phyloP scores from a whole-genome alignment of 208 protist genomes.

The Trypanosoma congolense region DNA sequence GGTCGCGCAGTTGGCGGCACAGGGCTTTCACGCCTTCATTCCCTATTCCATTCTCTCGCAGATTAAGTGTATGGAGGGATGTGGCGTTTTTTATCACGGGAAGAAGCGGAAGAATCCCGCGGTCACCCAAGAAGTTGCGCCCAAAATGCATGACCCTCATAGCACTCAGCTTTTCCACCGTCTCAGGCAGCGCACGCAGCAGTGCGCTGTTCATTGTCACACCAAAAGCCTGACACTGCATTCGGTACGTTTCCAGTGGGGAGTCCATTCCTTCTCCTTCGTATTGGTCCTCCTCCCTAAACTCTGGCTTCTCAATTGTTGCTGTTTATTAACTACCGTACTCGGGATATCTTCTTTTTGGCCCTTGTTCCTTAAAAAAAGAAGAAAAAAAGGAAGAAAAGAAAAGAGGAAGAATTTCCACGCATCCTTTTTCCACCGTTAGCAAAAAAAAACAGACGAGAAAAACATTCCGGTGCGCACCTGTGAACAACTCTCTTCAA shows the following conservation, averaged over 20 bases:
- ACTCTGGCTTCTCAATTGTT: background rate
- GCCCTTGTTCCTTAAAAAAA: too few species aligned
- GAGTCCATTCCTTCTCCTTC: conserved; percentile 10
- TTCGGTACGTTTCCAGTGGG: conserved; percentile 16
- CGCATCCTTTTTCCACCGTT: too few species aligned
- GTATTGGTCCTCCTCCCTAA: conserved; percentile 1
- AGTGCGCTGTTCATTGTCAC: conserved; percentile 32
- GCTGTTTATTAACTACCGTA: background rate
- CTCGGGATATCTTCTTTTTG: too few species aligned
- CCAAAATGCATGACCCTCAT: conserved; percentile 35
- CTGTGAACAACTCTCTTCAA: too few species aligned
- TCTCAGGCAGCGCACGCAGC: conserved; percentile 12
- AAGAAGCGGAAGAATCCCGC: conserved; percentile 36
- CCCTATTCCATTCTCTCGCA: conserved; percentile 42
- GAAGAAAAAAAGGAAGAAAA: too few species aligned
- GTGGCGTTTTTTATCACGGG: conserved; percentile 21
- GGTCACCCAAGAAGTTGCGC: conserved; percentile 41
- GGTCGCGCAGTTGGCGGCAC: conserved; percentile 18
- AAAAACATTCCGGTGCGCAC: too few species aligned
- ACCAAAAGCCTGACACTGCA: conserved; percentile 14
- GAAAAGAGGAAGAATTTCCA: too few species aligned
- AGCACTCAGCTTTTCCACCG: background rate
- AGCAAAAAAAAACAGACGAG: too few species aligned
- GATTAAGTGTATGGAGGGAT: conserved; percentile 43
- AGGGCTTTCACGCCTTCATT: conserved; percentile 28